Percentiles rank a stretch among this genome's conserved stretches.
phyloP scores from a whole-genome alignment of 2,329 filamentous ascomycete genomes.

The Aspergillus pseudoterreus region DNA sequence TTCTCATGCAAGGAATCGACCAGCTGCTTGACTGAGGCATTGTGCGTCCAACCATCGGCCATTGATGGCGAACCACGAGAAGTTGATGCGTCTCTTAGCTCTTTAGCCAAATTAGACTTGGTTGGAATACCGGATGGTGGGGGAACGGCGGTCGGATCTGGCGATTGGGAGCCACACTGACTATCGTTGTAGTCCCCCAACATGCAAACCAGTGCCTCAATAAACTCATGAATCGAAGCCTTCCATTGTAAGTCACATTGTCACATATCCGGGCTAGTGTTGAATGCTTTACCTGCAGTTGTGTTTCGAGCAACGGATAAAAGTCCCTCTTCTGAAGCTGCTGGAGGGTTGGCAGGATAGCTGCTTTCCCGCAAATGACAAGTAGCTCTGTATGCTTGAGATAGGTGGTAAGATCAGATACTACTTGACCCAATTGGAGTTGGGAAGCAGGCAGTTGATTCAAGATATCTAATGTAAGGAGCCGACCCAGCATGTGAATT shows the following conservation, averaged over 20 bases:
- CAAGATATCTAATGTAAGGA: slow-evolving; percentile 23
- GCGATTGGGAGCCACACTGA: not conserved
- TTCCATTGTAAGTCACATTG: slow-evolving; percentile 17
- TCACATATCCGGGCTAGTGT: not conserved
- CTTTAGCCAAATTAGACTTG: slow-evolving; percentile 13
- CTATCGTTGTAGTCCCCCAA: no score
- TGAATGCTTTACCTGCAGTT: slow-evolving; percentile 29
- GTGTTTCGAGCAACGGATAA: slow-evolving; percentile 21
- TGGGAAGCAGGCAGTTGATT: slow-evolving; percentile 26
- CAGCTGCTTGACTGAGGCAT: slow-evolving; percentile 27
- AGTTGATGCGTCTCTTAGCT: slow-evolving; percentile 28
- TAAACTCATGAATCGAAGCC: slow-evolving; percentile 21
- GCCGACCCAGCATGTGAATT: slow-evolving; percentile 28
- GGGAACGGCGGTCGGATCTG: slow-evolving; percentile 2
- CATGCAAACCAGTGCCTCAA: slow-evolving; percentile 2
- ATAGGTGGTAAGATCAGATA: slow-evolving; percentile 24
- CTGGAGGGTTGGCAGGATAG: slow-evolving; percentile 22
- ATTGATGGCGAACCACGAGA: slow-evolving; percentile 30
- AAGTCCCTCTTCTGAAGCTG: slow-evolving; percentile 17
- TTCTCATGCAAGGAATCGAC: slow-evolving; percentile 28
- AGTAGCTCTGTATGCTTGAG: slow-evolving; percentile 16
- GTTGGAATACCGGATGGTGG: slow-evolving; percentile 10
- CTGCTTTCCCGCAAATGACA: slow-evolving; percentile 21
- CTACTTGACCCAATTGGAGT: slow-evolving; percentile 22
- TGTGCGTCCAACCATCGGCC: slow-evolving; percentile 15